Base-by-base conservation (phyloP, 176 grass and related monocot genomes). In the Eremochloa ophiuroides region DNA sequence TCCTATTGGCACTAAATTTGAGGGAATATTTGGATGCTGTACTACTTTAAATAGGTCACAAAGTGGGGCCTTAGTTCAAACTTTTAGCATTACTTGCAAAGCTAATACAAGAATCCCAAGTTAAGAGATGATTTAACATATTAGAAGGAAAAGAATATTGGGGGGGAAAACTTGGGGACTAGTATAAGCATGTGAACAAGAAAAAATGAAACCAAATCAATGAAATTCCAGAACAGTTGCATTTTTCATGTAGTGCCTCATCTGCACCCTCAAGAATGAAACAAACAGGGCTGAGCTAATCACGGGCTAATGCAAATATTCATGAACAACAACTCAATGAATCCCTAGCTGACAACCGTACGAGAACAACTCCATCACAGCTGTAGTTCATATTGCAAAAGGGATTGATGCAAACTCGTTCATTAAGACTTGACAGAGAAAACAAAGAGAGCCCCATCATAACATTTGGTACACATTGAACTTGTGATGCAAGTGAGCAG, bases 81-180 rank as follows among this genome's bases (percentile, higher is more conserved):
- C 47, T 39, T 71, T 18, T 25, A 68, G 41, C 39, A 78, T 29
- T 42, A 35, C 41, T 66, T 80, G 44, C 44, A 73, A 73, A 80
- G 66, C 43, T 73, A 51, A 79, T 59, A 39, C 12, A 40, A 37
- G 30, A 78, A 73, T 63, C 69, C 27, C 7, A 59, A 28, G 27
- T 35, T 42, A 60, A 68, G 27, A 50, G 27, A 62, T 28, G 28
- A 17, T 29, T 46, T 76, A 65, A 70, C 30, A 82, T 66, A 13
- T 69, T 69, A 17, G 23, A 69, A 69, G 4, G 29, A 59, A 69
- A 62, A 40, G 50, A 59, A 75, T 81, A 48, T 39, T 22, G 10
- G 27, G 48, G 30, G 28, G 16, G 50, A 74, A 62, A 74, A 78
- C 56, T 64, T 65, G 4, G 25, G 4, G 15, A 37, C 14, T 29